These are phyloP conservation scores for Stachybotrys chartarum DNA, from an alignment of 2,329 filamentous ascomycete species.

Conservation along the genomic window DNA sequence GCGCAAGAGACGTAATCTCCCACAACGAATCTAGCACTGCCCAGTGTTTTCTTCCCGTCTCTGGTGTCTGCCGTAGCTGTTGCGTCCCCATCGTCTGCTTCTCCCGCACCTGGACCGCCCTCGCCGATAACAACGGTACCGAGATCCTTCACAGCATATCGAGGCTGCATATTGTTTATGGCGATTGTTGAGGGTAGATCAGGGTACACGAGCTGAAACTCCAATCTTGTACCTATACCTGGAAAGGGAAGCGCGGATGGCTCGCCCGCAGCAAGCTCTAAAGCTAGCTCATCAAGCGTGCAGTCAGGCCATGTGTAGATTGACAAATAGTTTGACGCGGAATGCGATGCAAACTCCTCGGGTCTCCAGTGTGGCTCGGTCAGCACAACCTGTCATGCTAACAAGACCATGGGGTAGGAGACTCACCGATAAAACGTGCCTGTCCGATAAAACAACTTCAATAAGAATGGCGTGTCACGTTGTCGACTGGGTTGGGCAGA, in stretches of 20 bases:
- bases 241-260: constrained; percentile 65
- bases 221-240: constrained; percentile 74
- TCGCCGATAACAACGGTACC: constrained; percentile 75
- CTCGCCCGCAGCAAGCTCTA: constrained; percentile 61
- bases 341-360: constrained; percentile 58
- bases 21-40: constrained; percentile 73
- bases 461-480: constrained; percentile 70
- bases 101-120: constrained; percentile 37
- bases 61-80: constrained; percentile 32
- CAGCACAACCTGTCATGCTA: neutral
- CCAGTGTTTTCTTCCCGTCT: constrained; percentile 65
- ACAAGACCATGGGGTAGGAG: neutral
- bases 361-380: constrained; percentile 36
- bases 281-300: constrained; percentile 72
- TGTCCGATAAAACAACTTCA: constrained; percentile 77
- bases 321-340: constrained; percentile 60
- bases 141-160: constrained; percentile 73
- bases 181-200: constrained; percentile 46
- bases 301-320: constrained; percentile 84
- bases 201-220: constrained; percentile 79
- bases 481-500: constrained; percentile 45
- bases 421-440: constrained; percentile 62
- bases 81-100: constrained; percentile 29
- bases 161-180: constrained; percentile 25
- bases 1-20: constrained; percentile 85